Percentiles rank a stretch among this genome's conserved stretches.
Conservation (phyloP, 345 rosid species). For the Physaria fendleri region DNA sequence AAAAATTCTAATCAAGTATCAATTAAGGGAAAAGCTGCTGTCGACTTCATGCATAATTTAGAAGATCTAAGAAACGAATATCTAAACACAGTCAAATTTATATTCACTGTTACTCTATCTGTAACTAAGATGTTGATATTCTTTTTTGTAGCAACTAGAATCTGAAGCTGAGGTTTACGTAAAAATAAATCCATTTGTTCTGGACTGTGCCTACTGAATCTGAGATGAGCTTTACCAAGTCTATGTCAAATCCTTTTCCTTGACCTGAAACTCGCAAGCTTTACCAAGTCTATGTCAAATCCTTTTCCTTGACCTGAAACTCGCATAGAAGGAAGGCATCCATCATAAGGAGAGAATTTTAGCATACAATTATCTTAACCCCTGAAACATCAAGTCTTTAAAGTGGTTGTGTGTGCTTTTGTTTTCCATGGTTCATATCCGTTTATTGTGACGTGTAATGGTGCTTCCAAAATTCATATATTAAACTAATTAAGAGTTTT, state of each 20-base stretch:
- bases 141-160: background rate
- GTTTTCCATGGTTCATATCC: background rate
- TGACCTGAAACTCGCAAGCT: conserved; percentile 62
- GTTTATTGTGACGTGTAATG: background rate
- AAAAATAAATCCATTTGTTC: background rate
- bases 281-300: too few relatives aligned
- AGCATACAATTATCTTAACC: background rate
- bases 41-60: background rate
- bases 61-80: background rate
- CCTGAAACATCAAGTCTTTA: background rate
- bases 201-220: conserved; percentile 60
- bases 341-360: background rate
- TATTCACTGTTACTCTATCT: conserved; percentile 3
- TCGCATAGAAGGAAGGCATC: background rate
- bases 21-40: background rate
- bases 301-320: too few relatives aligned
- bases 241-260: conserved; percentile 88
- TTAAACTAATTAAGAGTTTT: background rate
- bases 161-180: background rate
- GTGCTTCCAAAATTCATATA: background rate
- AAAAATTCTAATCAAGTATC: background rate
- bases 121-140: background rate
- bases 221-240: conserved; percentile 68
- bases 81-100: background rate
- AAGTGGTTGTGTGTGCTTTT: background rate